Percentiles rank a stretch among this genome's conserved stretches.
phyloP scores from a whole-genome alignment of 768 basidiomycete genomes.

The Boletus rubescentipes region DNA sequence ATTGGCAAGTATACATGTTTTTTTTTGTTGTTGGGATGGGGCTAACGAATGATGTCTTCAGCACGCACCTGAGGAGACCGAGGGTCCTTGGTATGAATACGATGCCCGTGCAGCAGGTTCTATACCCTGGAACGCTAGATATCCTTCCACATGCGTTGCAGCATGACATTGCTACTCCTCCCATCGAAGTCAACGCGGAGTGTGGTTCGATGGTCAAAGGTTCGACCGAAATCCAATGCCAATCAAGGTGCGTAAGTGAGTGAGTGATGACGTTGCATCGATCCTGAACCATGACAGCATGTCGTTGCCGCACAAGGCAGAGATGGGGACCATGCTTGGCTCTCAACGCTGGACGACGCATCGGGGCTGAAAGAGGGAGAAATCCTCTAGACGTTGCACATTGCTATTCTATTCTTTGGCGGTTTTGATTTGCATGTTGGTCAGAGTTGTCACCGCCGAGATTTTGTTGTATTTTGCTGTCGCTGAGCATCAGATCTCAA shows the following conservation, averaged over 20 bases:
- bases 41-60: background rate
- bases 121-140: constrained; percentile 4
- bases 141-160: background rate
- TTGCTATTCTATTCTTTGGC: background rate
- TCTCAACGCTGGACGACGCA: constrained; percentile 6
- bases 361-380: constrained; percentile 5
- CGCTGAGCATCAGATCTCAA: too few species aligned
- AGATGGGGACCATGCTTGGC: background rate
- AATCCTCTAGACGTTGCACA: constrained; percentile 1
- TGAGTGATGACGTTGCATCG: background rate
- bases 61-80: constrained; percentile 1
- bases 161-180: background rate
- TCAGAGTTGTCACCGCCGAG: background rate
- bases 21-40: background rate
- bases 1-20: constrained; percentile 2
- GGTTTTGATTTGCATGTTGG: constrained; percentile 1
- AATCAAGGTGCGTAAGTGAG: constrained; percentile 17
- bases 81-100: background rate
- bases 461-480: background rate
- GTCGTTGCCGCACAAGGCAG: background rate
- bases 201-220: background rate
- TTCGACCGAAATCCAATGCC: background rate
- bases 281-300: background rate
- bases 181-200: background rate
- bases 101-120: background rate